These are phyloP conservation scores for Pseudopediastrum boryanum DNA, from an alignment of 139 green algal genomes.

Conservation along the genomic window DNA sequence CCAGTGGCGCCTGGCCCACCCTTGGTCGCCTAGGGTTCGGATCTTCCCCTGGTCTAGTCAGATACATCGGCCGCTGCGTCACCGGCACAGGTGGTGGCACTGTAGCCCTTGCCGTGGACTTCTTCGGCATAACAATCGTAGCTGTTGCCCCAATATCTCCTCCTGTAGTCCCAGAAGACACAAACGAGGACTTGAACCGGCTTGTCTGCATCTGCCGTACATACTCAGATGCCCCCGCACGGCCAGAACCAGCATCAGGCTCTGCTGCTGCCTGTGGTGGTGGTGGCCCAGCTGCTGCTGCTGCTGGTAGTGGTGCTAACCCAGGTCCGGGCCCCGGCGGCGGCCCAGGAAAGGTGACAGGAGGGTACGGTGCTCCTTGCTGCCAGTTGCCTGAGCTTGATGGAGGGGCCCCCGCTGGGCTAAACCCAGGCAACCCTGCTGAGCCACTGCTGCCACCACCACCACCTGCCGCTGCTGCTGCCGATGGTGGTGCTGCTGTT, in stretches of 20 bases:
- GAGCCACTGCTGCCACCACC: not conserved
- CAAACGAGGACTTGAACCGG: conserved; percentile 63
- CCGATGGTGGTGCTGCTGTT: not conserved
- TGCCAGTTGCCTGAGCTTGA: no score
- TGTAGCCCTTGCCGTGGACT: not conserved
- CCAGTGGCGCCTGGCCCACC: not conserved
- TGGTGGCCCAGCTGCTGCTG: not conserved
- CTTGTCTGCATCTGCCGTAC: no score
- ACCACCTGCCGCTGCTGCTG: conserved; percentile 19
- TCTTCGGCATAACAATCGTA: conserved; percentile 71
- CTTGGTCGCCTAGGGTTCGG: conserved; percentile 18
- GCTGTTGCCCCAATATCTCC: conserved; percentile 52
- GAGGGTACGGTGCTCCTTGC: no score
- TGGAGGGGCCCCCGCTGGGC: no score
- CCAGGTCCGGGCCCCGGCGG: not conserved
- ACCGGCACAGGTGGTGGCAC: conserved; percentile 56
- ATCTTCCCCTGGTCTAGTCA: conserved; percentile 50
- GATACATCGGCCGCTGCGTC: conserved; percentile 65
- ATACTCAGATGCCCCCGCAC: conserved; percentile 15
- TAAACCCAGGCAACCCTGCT: no score
- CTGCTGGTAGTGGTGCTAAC: conserved; percentile 32
- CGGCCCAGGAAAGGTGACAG: not conserved
- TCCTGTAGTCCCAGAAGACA: conserved; percentile 64
- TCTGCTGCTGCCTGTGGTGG: conserved; percentile 16
- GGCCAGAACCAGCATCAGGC: not conserved